These are phyloP conservation scores for Nannochloris sp. DNA, from an alignment of 139 green algal genomes.

Conservation along the genomic window DNA sequence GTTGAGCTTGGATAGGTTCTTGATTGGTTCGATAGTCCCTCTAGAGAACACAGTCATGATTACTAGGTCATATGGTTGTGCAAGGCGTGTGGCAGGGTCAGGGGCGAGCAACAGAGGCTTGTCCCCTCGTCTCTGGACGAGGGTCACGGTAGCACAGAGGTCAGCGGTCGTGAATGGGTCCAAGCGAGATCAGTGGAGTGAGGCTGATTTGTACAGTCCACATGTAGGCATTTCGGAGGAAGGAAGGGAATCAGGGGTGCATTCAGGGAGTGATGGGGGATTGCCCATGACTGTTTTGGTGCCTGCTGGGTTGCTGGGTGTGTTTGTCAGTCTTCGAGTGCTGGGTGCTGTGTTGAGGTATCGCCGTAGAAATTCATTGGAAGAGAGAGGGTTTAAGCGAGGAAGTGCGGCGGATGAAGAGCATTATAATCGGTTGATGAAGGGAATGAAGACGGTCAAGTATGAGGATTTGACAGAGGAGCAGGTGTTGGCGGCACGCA, in stretches of 20 bases:
- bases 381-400: slow-evolving; percentile 8
- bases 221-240: neutral
- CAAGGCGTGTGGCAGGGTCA: neutral
- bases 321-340: slow-evolving; percentile 4
- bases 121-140: neutral
- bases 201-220: slow-evolving; percentile 19
- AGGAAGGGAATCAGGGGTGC: neutral
- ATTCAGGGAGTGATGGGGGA: neutral
- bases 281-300: slow-evolving; percentile 10
- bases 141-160: neutral
- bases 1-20: no score
- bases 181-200: neutral
- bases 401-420: slow-evolving; percentile 3
- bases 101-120: neutral
- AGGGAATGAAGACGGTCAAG: slow-evolving; percentile 51
- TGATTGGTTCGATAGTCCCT: no score
- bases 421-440: slow-evolving; percentile 39
- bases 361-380: neutral
- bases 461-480: slow-evolving; percentile 54
- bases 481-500: slow-evolving; percentile 48
- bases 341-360: slow-evolving; percentile 1
- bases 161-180: no score
- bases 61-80: neutral
- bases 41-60: no score
- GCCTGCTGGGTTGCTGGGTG: neutral